Evolutionary conservation across 495 filamentous ascomycete species (phyloP), one percentile per base, ranked within the genome.

Genomic region (Penicillium coprophilum): DNA sequence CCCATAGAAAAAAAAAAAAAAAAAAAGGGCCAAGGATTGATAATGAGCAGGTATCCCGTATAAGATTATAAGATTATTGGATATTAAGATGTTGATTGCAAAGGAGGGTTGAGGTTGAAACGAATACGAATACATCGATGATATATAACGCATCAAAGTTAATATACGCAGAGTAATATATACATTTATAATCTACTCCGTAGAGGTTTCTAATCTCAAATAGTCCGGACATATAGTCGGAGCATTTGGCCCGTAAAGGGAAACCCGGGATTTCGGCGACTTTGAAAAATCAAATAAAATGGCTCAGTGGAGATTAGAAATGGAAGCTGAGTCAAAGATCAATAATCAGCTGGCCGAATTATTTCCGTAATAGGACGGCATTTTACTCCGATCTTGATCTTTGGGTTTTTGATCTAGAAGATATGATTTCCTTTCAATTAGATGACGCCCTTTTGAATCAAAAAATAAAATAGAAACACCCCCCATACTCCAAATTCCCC

Each of bases 211-310:
- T n/a, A n/a, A n/a, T n/a, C n/a, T n/a, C n/a, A n/a, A n/a, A n/a
- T n/a, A n/a, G n/a, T n/a, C n/a, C n/a, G n/a, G n/a, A n/a, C n/a
- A n/a, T n/a, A n/a, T n/a, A n/a, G 1, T 46, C 49, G 58, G 58
- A 41, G 39, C 44, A 46, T 53, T 19, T 53, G 41, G 17, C 47
- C 48, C 41, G 40, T 46, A 27, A n/a, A 55, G 60, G 63, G 31
- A 61, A 61, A 57, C 34, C 60, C 60, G 66, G 66, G 56, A 56
- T 38, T 51, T 65, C 62, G 65, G 65, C 53, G 13, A 51, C 15
- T 55, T 54, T 58, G 19, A 38, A 49, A 21, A 44, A 34, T 55
- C 44, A 52, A 30, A 17, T 51, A 50, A 57, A 60, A 50, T 50
- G 19, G 47, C 46, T 55, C 52, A 50, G 40, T 50, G 55, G 55